These are phyloP conservation scores for Yamadazyma sp. DNA, from an alignment of 805 yeast species.

Conservation along the genomic window DNA sequence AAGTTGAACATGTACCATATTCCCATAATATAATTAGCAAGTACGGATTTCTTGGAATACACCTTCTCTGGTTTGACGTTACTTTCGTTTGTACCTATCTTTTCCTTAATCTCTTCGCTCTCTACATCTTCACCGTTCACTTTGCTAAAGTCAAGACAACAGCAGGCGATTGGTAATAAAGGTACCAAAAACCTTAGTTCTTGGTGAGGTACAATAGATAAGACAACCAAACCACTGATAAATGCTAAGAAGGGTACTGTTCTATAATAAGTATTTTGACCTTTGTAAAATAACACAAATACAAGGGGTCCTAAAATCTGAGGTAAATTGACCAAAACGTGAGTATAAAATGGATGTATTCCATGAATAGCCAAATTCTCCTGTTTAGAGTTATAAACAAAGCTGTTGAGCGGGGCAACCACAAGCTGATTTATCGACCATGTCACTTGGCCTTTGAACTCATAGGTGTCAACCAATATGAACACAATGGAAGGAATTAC, in stretches of 20 bases:
- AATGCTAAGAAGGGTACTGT: constrained; percentile 62
- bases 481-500: constrained; percentile 32
- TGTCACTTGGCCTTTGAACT: constrained; percentile 26
- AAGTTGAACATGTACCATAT: constrained; percentile 69
- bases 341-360: constrained; percentile 75
- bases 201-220: constrained; percentile 86
- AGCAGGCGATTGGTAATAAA: constrained; percentile 64
- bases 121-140: constrained; percentile 9
- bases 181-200: constrained; percentile 89
- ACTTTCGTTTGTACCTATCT: constrained; percentile 8
- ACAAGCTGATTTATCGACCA: constrained; percentile 31
- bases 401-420: constrained; percentile 75
- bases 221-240: constrained; percentile 55
- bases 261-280: constrained; percentile 37
- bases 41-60: constrained; percentile 6
- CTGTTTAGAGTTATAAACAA: constrained; percentile 62
- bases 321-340: constrained; percentile 73
- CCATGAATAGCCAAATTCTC: constrained; percentile 78
- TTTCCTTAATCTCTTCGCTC: constrained; percentile 12
- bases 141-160: constrained; percentile 49
- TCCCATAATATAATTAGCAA: constrained; percentile 23
- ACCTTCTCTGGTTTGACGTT: constrained; percentile 13
- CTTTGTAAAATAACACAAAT: constrained; percentile 42
- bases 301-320: constrained; percentile 76
- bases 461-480: constrained; percentile 55